Percentiles rank a stretch among this genome's conserved stretches.
Evolutionary conservation across 2,329 filamentous ascomycete species (phyloP).

Genomic region (Paraphaeosphaeria minitans): DNA sequence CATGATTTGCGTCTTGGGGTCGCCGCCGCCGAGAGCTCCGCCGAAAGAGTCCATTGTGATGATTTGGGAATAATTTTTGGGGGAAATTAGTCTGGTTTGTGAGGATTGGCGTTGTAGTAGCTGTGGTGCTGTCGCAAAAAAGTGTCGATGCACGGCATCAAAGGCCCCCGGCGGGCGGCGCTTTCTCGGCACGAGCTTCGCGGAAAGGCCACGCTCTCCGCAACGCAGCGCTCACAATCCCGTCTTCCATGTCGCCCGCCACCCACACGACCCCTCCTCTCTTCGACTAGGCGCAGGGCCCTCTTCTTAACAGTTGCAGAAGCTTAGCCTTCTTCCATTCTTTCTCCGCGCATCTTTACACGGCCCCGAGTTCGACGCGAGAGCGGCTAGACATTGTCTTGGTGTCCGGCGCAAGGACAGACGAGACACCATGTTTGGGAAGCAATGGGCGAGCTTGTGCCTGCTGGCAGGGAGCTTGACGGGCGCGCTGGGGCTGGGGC

Average conservation of each 20-base stretch:
- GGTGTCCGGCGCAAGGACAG: conserved; percentile 18
- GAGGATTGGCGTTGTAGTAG: not conserved
- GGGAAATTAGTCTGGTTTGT: not conserved
- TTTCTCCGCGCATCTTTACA: conserved; percentile 19
- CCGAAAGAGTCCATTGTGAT: not conserved
- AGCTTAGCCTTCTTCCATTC: conserved; percentile 37
- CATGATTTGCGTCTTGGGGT: conserved; percentile 56
- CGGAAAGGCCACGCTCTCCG: conserved; percentile 43
- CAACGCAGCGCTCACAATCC: conserved; percentile 17
- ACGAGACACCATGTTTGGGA: conserved; percentile 39
- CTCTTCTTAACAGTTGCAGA: conserved; percentile 28
- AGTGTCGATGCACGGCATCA: conserved; percentile 36
- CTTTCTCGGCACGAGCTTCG: conserved; percentile 25
- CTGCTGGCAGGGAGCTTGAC: conserved; percentile 46
- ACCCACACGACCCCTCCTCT: conserved; percentile 28
- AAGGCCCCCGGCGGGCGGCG: conserved; percentile 24
- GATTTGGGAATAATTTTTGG: not conserved
- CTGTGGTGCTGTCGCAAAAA: conserved; percentile 8
- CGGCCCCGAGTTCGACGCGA: not conserved
- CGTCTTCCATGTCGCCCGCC: conserved; percentile 31
- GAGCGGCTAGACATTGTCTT: conserved; percentile 8
- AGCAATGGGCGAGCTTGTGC: conserved; percentile 44
- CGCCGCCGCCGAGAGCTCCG: conserved; percentile 38
- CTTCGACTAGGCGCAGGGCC: conserved; percentile 26
- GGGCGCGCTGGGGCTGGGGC: conserved; percentile 35